Percentiles rank a stretch among this genome's conserved stretches.
Conservation (phyloP, 345 rosid genomes). For the Boechera divaricarpa region DNA sequence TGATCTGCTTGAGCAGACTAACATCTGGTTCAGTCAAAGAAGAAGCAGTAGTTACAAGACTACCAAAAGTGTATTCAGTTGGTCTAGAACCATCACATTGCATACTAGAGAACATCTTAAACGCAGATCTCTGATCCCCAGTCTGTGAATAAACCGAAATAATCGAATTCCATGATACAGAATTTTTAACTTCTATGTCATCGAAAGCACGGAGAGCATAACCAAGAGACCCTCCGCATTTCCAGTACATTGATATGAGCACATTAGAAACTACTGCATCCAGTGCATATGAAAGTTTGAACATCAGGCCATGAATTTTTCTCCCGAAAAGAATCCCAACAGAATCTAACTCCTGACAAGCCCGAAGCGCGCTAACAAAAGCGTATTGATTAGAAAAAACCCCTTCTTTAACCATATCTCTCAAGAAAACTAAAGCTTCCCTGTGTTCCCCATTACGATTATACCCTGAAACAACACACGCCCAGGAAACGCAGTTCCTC, state of each 20-base stretch:
- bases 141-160: constrained; percentile 73
- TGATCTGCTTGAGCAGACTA: constrained; percentile 75
- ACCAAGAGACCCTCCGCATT: constrained; percentile 46
- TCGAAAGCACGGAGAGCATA: constrained; percentile 65
- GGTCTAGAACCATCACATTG: constrained; percentile 60
- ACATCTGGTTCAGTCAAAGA: constrained; percentile 56
- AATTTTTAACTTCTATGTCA: constrained; percentile 62
- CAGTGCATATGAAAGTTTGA: constrained; percentile 58
- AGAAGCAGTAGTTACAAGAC: constrained; percentile 73
- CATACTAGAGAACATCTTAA: constrained; percentile 69
- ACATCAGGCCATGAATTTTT: constrained; percentile 76
- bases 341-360: constrained; percentile 64
- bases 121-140: constrained; percentile 58
- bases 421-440: constrained; percentile 60
- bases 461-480: constrained; percentile 80
- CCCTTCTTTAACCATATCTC: constrained; percentile 60
- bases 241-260: constrained; percentile 80
- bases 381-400: constrained; percentile 65
- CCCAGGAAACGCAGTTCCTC: constrained; percentile 78
- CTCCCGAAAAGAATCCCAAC: constrained; percentile 60
- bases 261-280: constrained; percentile 69
- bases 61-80: constrained; percentile 87
- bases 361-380: constrained; percentile 69
- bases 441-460: constrained; percentile 54
- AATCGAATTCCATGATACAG: constrained; percentile 76